These are phyloP conservation scores for Yamadazyma endophytica DNA, from an alignment of 805 yeast genomes.

Conservation along the genomic window DNA sequence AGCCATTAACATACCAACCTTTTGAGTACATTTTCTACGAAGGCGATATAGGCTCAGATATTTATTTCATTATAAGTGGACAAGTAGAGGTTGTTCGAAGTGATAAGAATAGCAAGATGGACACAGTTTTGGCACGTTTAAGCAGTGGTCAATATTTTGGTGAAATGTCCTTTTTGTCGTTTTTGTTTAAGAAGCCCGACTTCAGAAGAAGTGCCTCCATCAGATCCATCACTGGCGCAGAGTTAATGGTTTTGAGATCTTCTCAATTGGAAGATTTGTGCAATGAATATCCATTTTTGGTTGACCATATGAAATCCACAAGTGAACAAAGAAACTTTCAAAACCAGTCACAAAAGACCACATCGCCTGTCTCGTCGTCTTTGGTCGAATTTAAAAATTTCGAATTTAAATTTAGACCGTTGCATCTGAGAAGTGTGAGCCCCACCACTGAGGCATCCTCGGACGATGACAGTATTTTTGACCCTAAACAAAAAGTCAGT, in stretches of 20 bases:
- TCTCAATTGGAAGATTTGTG: slow-evolving; percentile 52
- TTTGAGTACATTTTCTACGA: slow-evolving; percentile 59
- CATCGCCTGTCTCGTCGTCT: neutral
- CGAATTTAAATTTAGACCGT: slow-evolving; percentile 11
- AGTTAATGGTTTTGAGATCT: slow-evolving; percentile 57
- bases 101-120: slow-evolving; percentile 23
- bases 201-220: slow-evolving; percentile 55
- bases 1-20: slow-evolving; percentile 48
- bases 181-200: slow-evolving; percentile 29
- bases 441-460: slow-evolving; percentile 7
- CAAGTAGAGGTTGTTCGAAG: slow-evolving; percentile 55
- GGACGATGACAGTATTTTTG: slow-evolving; percentile 2
- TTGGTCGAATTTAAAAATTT: slow-evolving; percentile 5
- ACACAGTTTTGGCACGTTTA: slow-evolving; percentile 51
- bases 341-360: neutral
- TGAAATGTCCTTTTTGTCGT: slow-evolving; percentile 65
- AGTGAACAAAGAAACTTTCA: slow-evolving; percentile 47
- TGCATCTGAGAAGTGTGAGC: slow-evolving; percentile 13
- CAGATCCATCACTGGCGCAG: slow-evolving; percentile 56
- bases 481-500: too few relatives aligned
- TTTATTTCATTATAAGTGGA: slow-evolving; percentile 64
- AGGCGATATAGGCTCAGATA: slow-evolving; percentile 58
- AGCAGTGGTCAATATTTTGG: slow-evolving; percentile 68
- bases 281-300: slow-evolving; percentile 52
- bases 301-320: slow-evolving; percentile 56